Evolutionary conservation across 2,329 filamentous ascomycete genomes (phyloP).

Genomic region (Monosporascus sp.): DNA sequence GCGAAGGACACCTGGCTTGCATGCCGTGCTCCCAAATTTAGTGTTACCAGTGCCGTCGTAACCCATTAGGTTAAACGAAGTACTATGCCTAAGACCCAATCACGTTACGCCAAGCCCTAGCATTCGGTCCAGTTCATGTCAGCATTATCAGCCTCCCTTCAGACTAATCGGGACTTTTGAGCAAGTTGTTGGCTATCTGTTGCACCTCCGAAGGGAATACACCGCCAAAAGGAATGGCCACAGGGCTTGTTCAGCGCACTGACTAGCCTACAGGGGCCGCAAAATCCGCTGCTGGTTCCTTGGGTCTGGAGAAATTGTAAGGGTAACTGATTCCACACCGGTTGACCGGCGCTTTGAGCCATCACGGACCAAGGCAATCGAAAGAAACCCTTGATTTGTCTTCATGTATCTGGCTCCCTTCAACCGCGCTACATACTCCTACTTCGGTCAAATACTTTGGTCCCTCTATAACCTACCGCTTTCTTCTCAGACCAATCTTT

Average conservation of each 20-base stretch:
- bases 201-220: not conserved
- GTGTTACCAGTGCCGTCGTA: not conserved
- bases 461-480: not conserved
- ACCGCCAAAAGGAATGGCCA: not conserved
- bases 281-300: not conserved
- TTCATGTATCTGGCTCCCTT: not conserved
- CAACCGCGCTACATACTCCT: not conserved
- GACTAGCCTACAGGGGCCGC: not conserved
- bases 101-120: not conserved
- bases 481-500: not conserved
- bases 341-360: too few relatives aligned
- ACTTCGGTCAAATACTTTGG: not conserved
- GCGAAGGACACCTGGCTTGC: not conserved
- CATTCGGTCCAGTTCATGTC: not conserved
- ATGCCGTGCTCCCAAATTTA: not conserved
- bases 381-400: not conserved
- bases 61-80: not conserved
- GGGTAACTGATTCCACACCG: too few relatives aligned
- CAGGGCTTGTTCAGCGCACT: not conserved
- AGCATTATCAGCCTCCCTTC: not conserved
- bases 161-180: not conserved
- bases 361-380: not conserved
- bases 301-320: too few relatives aligned
- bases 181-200: not conserved
- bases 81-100: not conserved